Percentiles rank a stretch among this genome's conserved stretches.
These are phyloP conservation scores for Pichia sp. DNA, from an alignment of 1,139 yeast species.

Conservation along the genomic window DNA sequence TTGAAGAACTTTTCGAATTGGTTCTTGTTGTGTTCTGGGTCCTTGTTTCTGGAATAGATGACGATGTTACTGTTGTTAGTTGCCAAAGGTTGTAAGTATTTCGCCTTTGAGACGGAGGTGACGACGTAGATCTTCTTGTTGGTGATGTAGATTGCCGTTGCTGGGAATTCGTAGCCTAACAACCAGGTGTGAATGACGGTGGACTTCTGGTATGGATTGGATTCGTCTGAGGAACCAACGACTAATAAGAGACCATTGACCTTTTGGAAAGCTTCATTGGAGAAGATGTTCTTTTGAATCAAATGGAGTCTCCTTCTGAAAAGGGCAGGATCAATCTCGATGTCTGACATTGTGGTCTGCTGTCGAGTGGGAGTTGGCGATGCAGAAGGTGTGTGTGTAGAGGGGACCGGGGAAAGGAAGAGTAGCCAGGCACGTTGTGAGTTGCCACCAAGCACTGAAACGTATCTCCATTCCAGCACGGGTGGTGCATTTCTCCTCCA, in stretches of 20 bases:
- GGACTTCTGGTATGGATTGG: conserved; percentile 87
- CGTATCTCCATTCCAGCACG: too few species aligned
- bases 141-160: conserved; percentile 72
- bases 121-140: conserved; percentile 61
- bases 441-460: too few species aligned
- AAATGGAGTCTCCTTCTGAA: conserved; percentile 42
- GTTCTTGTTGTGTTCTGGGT: conserved; percentile 68
- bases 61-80: conserved; percentile 42
- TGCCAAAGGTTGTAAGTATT: conserved; percentile 60
- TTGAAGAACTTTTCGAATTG: conserved; percentile 61
- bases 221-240: conserved; percentile 83
- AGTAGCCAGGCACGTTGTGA: too few species aligned
- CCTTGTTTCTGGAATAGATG: conserved; percentile 80
- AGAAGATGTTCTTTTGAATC: conserved; percentile 41
- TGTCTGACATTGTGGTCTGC: conserved; percentile 32
- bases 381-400: too few species aligned
- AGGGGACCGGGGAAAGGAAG: too few species aligned
- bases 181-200: conserved; percentile 91
- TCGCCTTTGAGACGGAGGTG: conserved; percentile 88
- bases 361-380: too few species aligned
- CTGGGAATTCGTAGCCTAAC: conserved; percentile 93
- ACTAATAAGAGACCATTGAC: conserved; percentile 61
- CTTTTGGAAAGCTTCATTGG: conserved; percentile 42
- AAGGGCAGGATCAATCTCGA: conserved; percentile 30
- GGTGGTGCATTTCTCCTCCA: too few species aligned